Percentiles rank a stretch among this genome's conserved stretches.
Evolutionary conservation across 495 filamentous ascomycete species (phyloP).

Genomic region (Talaromyces stipitatus): DNA sequence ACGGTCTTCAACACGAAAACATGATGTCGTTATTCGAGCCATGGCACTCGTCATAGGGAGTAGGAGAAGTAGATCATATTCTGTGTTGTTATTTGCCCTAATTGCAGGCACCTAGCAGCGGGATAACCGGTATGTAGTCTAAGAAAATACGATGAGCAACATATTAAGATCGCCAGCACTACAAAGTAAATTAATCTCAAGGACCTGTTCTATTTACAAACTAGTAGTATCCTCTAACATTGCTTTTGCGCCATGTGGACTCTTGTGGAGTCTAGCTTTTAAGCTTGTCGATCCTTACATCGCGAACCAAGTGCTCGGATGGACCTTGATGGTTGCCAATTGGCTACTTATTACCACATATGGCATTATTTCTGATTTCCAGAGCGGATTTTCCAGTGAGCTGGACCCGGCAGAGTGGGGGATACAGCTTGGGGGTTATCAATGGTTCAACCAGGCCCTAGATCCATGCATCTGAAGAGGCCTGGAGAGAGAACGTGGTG

Average conservation of each 20-base stretch:
- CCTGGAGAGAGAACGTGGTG: neutral
- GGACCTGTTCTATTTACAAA: neutral
- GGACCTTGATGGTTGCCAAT: neutral
- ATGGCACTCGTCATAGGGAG: neutral
- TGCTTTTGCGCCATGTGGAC: constrained; percentile 1
- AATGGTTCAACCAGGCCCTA: neutral
- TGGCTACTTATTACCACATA: neutral
- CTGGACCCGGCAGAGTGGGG: neutral
- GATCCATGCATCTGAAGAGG: neutral
- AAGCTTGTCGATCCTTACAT: neutral
- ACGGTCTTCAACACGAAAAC: neutral
- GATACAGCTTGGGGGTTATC: neutral
- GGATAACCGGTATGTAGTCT: no score
- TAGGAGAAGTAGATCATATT: neutral
- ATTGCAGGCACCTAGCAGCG: neutral
- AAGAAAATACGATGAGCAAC: neutral
- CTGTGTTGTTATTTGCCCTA: neutral
- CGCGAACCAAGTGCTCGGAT: neutral
- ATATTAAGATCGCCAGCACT: neutral
- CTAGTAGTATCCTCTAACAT: neutral
- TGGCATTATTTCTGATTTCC: neutral
- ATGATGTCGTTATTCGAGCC: neutral
- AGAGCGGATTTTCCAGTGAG: neutral
- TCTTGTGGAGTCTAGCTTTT: neutral
- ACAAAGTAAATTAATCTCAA: neutral